Evolutionary conservation across 208 protist species (phyloP), one percentile per base, ranked within the genome.

Genomic region (Leptomonas seymouri): DNA sequence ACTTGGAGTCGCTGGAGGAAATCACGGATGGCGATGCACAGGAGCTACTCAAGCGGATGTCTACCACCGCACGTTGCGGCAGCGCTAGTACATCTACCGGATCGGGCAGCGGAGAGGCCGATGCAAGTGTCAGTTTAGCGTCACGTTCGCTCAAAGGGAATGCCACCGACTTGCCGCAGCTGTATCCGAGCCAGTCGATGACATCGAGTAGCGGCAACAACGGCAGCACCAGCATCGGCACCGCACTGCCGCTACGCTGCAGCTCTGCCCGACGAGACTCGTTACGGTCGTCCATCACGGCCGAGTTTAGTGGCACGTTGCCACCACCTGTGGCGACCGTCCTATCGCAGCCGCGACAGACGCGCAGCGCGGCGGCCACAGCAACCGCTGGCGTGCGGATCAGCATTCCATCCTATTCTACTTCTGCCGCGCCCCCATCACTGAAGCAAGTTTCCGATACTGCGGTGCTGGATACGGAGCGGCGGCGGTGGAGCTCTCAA

Each of bases 401-500:
- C 21, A 57, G 28, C 12, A n/a, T n/a, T 28, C 34, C 25, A 9
- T 21, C 12, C 11, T 28, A 57, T 30, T 53, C 49, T 2, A 23
- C 30, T 31, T 21, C 34, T 12, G 55, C 50, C 4, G 42, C 8
- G 15, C 49, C 21, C 31, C 64, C 80, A 5, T 27, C 41, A 16
- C 67, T 81, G 25, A 41, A 67, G 25, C 74, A 84, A 15, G 62
- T 80, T 9, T 71, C 68, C 30, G 91, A 93, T 67, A 79, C 75
- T 6, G 84, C 82, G 34, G 54, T 96, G 48, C 71, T 90, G 36
- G 75, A 76, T 39, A 36, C 67, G 39, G 91, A 96, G 79, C 82
- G 64, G 18, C 71, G 46, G 59, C 84, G 87, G 30, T 87, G 79
- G 81, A 50, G 68, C 44, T 36, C 51, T 18, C 70, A 80, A 49